These are phyloP conservation scores for Acanthochlamys bracteata DNA, from an alignment of 106 monocot genomes.

Conservation along the genomic window DNA sequence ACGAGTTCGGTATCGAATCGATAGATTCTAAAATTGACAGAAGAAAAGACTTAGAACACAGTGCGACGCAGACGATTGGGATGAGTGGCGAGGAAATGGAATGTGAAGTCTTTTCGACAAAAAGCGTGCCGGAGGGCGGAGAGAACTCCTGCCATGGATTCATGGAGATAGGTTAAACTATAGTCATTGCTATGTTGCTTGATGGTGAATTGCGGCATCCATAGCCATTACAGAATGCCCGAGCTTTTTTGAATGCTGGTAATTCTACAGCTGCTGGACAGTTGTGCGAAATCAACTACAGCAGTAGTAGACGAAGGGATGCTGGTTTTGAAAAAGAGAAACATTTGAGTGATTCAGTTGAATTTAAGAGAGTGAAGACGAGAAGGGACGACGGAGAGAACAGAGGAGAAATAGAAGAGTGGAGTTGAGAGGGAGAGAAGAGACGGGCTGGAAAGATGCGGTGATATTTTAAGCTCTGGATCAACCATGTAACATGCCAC, in stretches of 20 bases:
- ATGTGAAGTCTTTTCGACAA: not conserved
- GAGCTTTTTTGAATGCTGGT: constrained; percentile 44
- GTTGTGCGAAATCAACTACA: not conserved
- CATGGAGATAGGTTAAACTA: constrained; percentile 4
- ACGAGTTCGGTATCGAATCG: constrained; percentile 50
- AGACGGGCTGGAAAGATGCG: too few relatives aligned
- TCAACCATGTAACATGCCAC: too few relatives aligned
- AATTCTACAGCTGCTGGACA: constrained; percentile 5
- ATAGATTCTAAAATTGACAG: not conserved
- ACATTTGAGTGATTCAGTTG: too few relatives aligned
- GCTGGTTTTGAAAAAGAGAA: not conserved
- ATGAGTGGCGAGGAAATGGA: constrained; percentile 5
- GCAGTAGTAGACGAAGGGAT: not conserved
- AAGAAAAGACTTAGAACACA: constrained; percentile 1
- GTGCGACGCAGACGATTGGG: constrained; percentile 6
- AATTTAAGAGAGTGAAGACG: too few relatives aligned
- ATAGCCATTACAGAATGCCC: constrained; percentile 55
- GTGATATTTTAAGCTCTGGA: too few relatives aligned
- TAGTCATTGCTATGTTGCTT: constrained; percentile 22
- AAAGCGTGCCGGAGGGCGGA: constrained; percentile 6
- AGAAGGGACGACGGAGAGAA: too few relatives aligned
- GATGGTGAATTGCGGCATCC: constrained; percentile 24
- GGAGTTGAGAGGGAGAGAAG: too few relatives aligned
- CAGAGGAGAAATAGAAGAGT: too few relatives aligned
- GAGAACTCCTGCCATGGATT: constrained; percentile 6